Conservation (phyloP, 192 early-diverging fungal species). For the Radiomyces spectabilis region DNA sequence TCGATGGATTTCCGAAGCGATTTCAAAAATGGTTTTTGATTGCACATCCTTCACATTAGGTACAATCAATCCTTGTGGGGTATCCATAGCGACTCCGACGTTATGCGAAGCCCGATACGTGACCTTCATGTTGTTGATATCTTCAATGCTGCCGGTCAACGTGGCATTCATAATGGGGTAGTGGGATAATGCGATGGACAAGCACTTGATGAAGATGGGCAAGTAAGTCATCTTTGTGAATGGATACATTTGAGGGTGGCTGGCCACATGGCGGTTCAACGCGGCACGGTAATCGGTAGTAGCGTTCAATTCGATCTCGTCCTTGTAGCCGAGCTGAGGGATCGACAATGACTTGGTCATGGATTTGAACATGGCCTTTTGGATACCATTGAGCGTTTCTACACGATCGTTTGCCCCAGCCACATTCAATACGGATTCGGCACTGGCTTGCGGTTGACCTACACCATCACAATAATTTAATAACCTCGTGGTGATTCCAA, state of each 20-base stretch:
- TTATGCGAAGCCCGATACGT: constrained; percentile 78
- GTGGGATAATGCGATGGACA: constrained; percentile 70
- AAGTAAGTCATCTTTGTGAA: constrained; percentile 83
- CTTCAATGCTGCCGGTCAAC: constrained; percentile 32
- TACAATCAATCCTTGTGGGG: constrained; percentile 86
- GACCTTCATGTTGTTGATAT: constrained; percentile 44
- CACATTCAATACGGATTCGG: background rate
- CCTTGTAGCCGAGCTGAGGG: constrained; percentile 93
- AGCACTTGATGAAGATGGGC: constrained; percentile 93
- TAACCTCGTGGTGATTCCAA: too few relatives aligned
- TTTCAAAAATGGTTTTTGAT: constrained; percentile 77
- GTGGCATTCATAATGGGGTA: constrained; percentile 86
- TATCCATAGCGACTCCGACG: constrained; percentile 96
- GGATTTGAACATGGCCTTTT: constrained; percentile 94
- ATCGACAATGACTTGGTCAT: constrained; percentile 91
- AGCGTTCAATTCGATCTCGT: constrained; percentile 77
- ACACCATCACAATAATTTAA: background rate
- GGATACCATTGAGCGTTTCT: too few relatives aligned
- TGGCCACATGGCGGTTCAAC: constrained; percentile 59
- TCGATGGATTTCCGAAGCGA: constrained; percentile 76
- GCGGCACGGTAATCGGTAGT: constrained; percentile 50
- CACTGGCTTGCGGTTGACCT: too few relatives aligned
- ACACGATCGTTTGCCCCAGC: background rate
- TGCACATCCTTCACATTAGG: constrained; percentile 94
- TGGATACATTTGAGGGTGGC: constrained; percentile 33